Conservation (phyloP, 1,284 basidiomycete species). For the Pseudozyma flocculosa region DNA sequence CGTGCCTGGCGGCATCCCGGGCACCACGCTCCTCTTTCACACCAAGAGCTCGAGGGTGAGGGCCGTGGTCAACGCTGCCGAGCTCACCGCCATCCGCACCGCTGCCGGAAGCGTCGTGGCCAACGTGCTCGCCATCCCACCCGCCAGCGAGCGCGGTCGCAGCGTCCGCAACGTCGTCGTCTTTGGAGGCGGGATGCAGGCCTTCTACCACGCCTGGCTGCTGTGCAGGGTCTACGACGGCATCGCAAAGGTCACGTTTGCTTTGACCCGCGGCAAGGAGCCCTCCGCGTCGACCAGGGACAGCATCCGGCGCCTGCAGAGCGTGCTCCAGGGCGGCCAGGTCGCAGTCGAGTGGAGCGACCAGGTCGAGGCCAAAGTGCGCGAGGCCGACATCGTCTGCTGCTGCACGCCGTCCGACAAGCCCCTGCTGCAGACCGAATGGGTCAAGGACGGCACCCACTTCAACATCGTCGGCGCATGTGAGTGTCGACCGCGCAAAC, state of each 20-base stretch:
- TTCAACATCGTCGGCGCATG: constrained; percentile 78
- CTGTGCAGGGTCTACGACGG: constrained; percentile 67
- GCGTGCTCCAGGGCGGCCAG: constrained; percentile 15
- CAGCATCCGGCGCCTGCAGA: constrained; percentile 2
- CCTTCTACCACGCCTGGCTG: constrained; percentile 65
- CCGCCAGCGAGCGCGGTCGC: constrained; percentile 69
- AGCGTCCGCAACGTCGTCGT: constrained; percentile 62
- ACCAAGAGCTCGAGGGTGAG: constrained; percentile 68
- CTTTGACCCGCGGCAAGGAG: constrained; percentile 53
- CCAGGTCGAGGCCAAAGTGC: constrained; percentile 51
- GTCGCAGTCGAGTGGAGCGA: constrained; percentile 3
- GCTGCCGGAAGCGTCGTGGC: constrained; percentile 66
- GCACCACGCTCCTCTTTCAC: constrained; percentile 73
- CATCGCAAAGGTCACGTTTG: constrained; percentile 65
- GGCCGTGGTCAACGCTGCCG: constrained; percentile 74
- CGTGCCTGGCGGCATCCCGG: constrained; percentile 68
- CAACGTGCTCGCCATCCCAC: constrained; percentile 1
- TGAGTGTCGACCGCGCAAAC: too few relatives aligned
- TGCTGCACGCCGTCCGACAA: constrained; percentile 74
- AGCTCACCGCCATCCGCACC: constrained; percentile 74
- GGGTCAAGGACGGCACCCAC: constrained; percentile 68
- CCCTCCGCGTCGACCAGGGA: constrained; percentile 1
- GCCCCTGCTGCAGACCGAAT: constrained; percentile 69
- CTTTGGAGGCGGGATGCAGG: constrained; percentile 71
- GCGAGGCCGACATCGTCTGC: constrained; percentile 65